Conservation (phyloP, 345 rosid species). For the Capsella bursapastoris region DNA sequence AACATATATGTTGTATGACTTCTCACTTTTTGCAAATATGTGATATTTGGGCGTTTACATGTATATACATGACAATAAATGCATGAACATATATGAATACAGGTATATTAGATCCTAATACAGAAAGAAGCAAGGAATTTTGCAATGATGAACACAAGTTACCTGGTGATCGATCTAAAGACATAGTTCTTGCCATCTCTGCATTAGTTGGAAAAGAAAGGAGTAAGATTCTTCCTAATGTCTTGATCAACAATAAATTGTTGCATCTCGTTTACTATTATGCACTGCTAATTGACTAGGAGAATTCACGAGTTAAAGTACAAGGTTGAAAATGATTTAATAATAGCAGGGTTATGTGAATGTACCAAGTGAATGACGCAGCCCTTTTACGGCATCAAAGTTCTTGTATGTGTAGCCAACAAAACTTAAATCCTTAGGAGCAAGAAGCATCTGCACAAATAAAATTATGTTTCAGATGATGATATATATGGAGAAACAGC, state of each 20-base stretch:
- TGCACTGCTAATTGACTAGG: constrained; percentile 5
- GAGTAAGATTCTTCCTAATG: constrained; percentile 31
- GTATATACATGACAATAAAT: not conserved
- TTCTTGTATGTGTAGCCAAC: constrained; percentile 98
- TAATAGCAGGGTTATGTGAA: constrained; percentile 12
- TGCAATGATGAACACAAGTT: not conserved
- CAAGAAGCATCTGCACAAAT: constrained; percentile 66
- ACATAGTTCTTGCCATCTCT: constrained; percentile 49
- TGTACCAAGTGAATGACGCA: constrained; percentile 68
- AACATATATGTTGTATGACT: not conserved
- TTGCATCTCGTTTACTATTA: constrained; percentile 2
- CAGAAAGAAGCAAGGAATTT: constrained; percentile 5
- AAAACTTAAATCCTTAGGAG: constrained; percentile 91
- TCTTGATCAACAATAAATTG: constrained; percentile 9
- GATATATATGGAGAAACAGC: not conserved
- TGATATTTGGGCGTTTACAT: not conserved
- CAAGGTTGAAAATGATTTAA: constrained; percentile 16
- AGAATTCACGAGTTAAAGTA: not conserved
- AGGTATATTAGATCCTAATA: too few relatives aligned
- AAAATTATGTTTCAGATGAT: not conserved
- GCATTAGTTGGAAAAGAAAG: constrained; percentile 32
- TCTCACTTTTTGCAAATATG: not conserved
- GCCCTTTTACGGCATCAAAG: constrained; percentile 91
- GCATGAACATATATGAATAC: too few relatives aligned
- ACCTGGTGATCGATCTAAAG: constrained; percentile 47